Percentiles rank a stretch among this genome's conserved stretches.
phyloP scores from a whole-genome alignment of 2,329 filamentous ascomycete species.

The Xylaria sp. region DNA sequence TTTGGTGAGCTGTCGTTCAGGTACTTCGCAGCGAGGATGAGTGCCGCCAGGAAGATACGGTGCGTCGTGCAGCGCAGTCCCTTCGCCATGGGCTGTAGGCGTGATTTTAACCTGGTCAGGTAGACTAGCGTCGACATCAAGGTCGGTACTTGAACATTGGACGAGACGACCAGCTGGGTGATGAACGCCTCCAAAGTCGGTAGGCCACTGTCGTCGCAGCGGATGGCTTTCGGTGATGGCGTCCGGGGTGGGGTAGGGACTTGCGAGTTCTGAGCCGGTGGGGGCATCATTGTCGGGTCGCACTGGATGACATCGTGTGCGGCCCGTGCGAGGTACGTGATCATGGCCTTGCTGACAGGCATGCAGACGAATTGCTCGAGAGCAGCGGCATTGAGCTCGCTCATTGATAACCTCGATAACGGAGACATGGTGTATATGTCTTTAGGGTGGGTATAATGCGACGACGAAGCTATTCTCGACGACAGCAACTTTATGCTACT shows the following conservation, averaged over 20 bases:
- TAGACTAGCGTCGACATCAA: slow-evolving; percentile 97
- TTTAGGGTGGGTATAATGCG: slow-evolving; percentile 30
- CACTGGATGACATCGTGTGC: slow-evolving; percentile 80
- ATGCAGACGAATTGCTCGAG: slow-evolving; percentile 81
- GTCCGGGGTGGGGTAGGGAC: slow-evolving; percentile 55
- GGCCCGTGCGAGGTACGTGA: slow-evolving; percentile 73
- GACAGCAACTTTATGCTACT: slow-evolving; percentile 5
- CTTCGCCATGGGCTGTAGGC: slow-evolving; percentile 91
- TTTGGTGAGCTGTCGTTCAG: slow-evolving; percentile 98
- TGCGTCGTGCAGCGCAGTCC: slow-evolving; percentile 96
- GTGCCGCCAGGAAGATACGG: slow-evolving; percentile 90
- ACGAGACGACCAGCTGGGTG: slow-evolving; percentile 83
- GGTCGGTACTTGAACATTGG: slow-evolving; percentile 95
- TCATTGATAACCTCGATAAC: slow-evolving; percentile 48
- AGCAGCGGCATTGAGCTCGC: slow-evolving; percentile 70
- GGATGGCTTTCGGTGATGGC: slow-evolving; percentile 48
- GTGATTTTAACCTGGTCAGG: slow-evolving; percentile 78
- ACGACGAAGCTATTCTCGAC: slow-evolving; percentile 8
- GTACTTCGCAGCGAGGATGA: slow-evolving; percentile 92
- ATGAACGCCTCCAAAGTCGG: slow-evolving; percentile 92
- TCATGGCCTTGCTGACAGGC: slow-evolving; percentile 76
- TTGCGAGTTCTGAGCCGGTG: slow-evolving; percentile 42
- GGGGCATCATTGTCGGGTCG: slow-evolving; percentile 63
- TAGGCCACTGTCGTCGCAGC: slow-evolving; percentile 57
- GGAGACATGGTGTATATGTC: slow-evolving; percentile 49